Evolutionary conservation across 2,329 filamentous ascomycete species (phyloP).

Genomic region (Penicillium griseofulvum): DNA sequence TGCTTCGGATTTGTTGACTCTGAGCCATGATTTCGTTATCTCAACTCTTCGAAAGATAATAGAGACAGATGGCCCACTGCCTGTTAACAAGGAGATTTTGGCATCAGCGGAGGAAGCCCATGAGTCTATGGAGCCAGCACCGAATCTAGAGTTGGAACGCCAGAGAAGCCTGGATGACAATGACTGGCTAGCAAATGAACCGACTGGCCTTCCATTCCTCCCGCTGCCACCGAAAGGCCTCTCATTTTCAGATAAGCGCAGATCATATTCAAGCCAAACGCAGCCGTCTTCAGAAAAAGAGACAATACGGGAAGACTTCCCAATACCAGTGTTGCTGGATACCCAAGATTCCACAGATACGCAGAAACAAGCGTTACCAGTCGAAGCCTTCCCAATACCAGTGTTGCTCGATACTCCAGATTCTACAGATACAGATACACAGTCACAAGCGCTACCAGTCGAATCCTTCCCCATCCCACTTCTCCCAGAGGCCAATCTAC

Average conservation of each 20-base stretch:
- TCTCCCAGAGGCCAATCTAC: neutral
- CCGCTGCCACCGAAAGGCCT: neutral
- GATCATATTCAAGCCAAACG: neutral
- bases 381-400: conserved; percentile 10
- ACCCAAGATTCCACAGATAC: conserved; percentile 3
- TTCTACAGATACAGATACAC: too few species aligned
- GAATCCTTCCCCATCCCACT: conserved; percentile 3
- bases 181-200: neutral
- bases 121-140: neutral
- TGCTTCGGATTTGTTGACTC: conserved; percentile 4
- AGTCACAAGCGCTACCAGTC: too few species aligned
- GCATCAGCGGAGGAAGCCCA: neutral
- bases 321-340: conserved; percentile 12
- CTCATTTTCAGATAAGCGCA: neutral
- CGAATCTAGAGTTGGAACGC: neutral
- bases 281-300: conserved; percentile 1
- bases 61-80: conserved; percentile 1
- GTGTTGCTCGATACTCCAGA: too few species aligned
- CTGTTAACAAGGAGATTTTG: neutral
- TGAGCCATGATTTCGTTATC: conserved; percentile 13
- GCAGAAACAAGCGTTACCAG: conserved; percentile 3
- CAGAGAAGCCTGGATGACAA: neutral
- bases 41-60: conserved; percentile 8
- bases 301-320: conserved; percentile 8
- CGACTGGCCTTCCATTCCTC: neutral